Evolutionary conservation across 768 basidiomycete species (phyloP), one percentile per base, ranked within the genome.

Genomic region (Polyporus arcularius): DNA sequence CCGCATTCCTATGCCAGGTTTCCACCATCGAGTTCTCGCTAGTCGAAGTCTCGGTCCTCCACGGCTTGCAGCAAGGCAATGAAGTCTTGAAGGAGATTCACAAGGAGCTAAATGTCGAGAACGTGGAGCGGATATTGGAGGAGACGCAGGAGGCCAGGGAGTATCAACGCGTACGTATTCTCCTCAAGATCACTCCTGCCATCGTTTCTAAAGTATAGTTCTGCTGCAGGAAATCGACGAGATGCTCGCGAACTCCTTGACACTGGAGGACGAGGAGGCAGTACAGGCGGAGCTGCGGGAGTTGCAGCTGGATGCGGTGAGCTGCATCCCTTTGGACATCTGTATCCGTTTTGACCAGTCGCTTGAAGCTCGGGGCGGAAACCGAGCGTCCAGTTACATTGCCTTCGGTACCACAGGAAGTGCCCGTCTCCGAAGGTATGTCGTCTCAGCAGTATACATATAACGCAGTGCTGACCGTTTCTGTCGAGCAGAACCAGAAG

Each of bases 11-110:
- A 11, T 26, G 51, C 15, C 68, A 99, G 96, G 95, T 98, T 28
- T 92, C 94, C 4, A 92, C 90, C 0, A 97, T 99, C 68, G 97
- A 99, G 73, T 98, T 97, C 77, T 94, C 97, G 7, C 80, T 96
- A 51, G 87, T 98, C 21, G 92, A 98, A 74, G 86, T 92, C 47
- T 94, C 95, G 2, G 92, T 99, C 10, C 70, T 98, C 38, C 93
- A 94, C 72, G 97, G 96, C 8, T 76, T 99, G 46, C 85, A 93
- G 72, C 94, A 95, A 75, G 97, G 97, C 2, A 98, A 90, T 66
- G 89, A 91, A 32, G 94, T 98, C 1, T 79, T 99, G 47, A 94
- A 90, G 73, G 87, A 97, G 74, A 90, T 99, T 15, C 95, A 99
- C 73, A 88, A 88, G 67, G 94, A 98, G 73, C 87, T 99, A 85